phyloP scores from a whole-genome alignment of 1,284 basidiomycete species.

The Agroathelia rolfsii region DNA sequence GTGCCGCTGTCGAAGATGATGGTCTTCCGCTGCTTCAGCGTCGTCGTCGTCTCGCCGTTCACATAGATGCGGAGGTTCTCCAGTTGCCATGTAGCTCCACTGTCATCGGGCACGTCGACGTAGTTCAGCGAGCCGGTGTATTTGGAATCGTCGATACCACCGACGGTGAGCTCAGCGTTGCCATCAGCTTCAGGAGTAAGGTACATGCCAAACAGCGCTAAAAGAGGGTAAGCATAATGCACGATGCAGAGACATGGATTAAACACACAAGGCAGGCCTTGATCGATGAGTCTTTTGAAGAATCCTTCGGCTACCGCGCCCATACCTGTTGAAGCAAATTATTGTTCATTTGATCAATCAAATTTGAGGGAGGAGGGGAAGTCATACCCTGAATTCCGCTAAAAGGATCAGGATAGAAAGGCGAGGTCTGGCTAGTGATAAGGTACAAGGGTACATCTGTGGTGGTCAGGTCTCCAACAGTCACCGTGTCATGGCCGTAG shows the following conservation, averaged over 20 bases:
- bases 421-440: conserved; percentile 39
- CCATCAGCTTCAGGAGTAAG: conserved; percentile 39
- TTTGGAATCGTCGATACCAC: conserved; percentile 41
- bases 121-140: conserved; percentile 37
- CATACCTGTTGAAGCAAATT: conserved; percentile 31
- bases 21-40: conserved; percentile 27
- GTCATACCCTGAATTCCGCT: conserved; percentile 39
- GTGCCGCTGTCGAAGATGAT: conserved; percentile 52
- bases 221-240: background rate
- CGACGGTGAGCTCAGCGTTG: conserved; percentile 42
- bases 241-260: background rate
- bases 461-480: conserved; percentile 33
- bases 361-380: background rate
- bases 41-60: conserved; percentile 38
- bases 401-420: conserved; percentile 43
- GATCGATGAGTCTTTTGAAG: conserved; percentile 32
- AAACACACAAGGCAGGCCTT: conserved; percentile 37
- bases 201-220: conserved; percentile 43
- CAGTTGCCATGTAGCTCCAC: conserved; percentile 35
- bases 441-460: conserved; percentile 31
- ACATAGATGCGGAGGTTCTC: conserved; percentile 34
- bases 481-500: conserved; percentile 33
- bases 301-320: conserved; percentile 35
- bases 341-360: conserved; percentile 2
- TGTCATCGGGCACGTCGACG: conserved; percentile 25